Percentiles rank a stretch among this genome's conserved stretches.
Evolutionary conservation across 1,139 yeast genomes (phyloP).

Genomic region (Suhomyces taliae): DNA sequence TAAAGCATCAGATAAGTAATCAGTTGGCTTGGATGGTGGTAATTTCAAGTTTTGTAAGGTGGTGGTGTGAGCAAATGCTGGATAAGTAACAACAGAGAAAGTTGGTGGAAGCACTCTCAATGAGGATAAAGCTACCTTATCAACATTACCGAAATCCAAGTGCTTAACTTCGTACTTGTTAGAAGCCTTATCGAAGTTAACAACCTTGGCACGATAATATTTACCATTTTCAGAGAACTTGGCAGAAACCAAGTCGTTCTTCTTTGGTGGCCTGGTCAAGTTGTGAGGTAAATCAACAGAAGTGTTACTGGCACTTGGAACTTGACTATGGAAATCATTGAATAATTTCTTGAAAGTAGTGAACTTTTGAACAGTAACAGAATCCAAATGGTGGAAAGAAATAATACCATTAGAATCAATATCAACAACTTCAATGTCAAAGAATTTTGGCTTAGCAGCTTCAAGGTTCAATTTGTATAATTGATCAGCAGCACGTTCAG

Average conservation of each 20-base stretch:
- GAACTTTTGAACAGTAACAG: slow-evolving; percentile 35
- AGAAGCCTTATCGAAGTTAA: slow-evolving; percentile 49
- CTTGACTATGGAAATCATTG: slow-evolving; percentile 44
- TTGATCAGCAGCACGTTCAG: slow-evolving; percentile 23
- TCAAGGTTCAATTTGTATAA: slow-evolving; percentile 24
- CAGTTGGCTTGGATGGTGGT: slow-evolving; percentile 61
- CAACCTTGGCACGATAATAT: slow-evolving; percentile 61
- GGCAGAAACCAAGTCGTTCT: slow-evolving; percentile 62
- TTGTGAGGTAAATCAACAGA: slow-evolving; percentile 51
- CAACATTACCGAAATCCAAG: slow-evolving; percentile 65
- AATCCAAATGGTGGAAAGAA: slow-evolving; percentile 51
- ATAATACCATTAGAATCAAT: slow-evolving; percentile 50
- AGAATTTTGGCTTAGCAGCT: slow-evolving; percentile 48
- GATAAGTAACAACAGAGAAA: slow-evolving; percentile 40
- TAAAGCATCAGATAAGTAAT: slow-evolving; percentile 61
- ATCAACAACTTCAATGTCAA: slow-evolving; percentile 63
- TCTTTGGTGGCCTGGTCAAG: slow-evolving; percentile 47
- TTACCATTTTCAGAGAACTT: slow-evolving; percentile 53
- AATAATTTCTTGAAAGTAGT: slow-evolving; percentile 47
- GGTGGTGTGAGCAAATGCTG: slow-evolving; percentile 61
- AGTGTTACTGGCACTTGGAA: slow-evolving; percentile 36
- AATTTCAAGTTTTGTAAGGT: slow-evolving; percentile 55
- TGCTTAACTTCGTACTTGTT: slow-evolving; percentile 55
- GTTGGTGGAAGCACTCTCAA: slow-evolving; percentile 58
- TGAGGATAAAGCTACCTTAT: slow-evolving; percentile 45